Conservation (phyloP, 78 protist genomes). For the Dictyostelium firmibasis region DNA sequence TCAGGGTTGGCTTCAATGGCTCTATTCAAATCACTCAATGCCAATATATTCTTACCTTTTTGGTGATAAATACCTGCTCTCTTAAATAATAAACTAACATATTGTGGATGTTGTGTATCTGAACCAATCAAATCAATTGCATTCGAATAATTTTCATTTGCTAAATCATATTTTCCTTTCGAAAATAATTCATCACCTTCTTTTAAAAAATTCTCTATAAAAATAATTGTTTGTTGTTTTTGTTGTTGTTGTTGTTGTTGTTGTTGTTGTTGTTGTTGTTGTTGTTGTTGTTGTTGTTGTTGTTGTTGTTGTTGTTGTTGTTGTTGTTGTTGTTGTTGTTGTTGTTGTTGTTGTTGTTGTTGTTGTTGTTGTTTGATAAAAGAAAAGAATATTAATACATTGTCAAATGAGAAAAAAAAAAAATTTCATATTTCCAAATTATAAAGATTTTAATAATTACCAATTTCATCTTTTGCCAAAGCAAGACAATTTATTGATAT, state of each 20-base stretch:
- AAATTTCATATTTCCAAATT: too few species aligned
- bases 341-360: too few species aligned
- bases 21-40: conserved; percentile 58
- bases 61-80: conserved; percentile 63
- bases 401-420: too few species aligned
- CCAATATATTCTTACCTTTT: conserved; percentile 28
- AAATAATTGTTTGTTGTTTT: too few species aligned
- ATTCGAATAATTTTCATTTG: conserved; percentile 25
- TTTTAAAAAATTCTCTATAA: conserved; percentile 58
- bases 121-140: conserved; percentile 57
- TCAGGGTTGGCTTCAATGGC: conserved; percentile 64
- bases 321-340: too few species aligned
- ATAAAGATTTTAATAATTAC: neutral
- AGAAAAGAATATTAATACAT: too few species aligned
- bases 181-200: conserved; percentile 58
- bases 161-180: conserved; percentile 44
- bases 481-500: neutral
- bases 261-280: too few species aligned
- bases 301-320: too few species aligned
- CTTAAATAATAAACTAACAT: conserved; percentile 31
- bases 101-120: neutral
- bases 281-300: too few species aligned
- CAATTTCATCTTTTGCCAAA: neutral
- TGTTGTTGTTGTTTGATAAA: too few species aligned
- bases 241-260: too few species aligned